Evolutionary conservation across 495 filamentous ascomycete genomes (phyloP).

Genomic region (Xylaria palmicola): DNA sequence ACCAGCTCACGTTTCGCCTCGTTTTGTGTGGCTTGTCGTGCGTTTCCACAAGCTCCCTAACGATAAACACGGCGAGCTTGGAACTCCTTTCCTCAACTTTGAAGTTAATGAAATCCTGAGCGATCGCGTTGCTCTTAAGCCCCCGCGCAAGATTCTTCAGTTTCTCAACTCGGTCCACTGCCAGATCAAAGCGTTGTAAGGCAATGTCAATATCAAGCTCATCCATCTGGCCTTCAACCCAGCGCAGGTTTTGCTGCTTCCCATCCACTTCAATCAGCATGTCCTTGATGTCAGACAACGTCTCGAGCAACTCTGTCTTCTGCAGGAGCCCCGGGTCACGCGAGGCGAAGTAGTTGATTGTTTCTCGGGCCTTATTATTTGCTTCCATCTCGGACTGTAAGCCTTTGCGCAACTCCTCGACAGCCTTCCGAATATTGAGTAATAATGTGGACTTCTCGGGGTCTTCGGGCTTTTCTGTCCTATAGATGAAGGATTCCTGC

Average conservation of each 20-base stretch:
- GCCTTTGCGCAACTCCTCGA: conserved; percentile 83
- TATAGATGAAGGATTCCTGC: conserved; percentile 88
- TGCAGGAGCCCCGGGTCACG: conserved; percentile 70
- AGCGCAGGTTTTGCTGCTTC: conserved; percentile 90
- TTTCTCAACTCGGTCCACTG: conserved; percentile 78
- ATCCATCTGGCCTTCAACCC: conserved; percentile 93
- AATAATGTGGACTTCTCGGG: conserved; percentile 77
- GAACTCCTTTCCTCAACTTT: conserved; percentile 86
- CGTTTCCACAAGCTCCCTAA: conserved; percentile 69
- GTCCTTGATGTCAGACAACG: conserved; percentile 67
- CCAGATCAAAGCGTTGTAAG: conserved; percentile 82
- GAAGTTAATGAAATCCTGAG: conserved; percentile 81
- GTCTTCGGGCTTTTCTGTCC: conserved; percentile 71
- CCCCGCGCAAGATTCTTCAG: conserved; percentile 73
- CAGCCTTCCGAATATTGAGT: conserved; percentile 83
- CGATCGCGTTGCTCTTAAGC: conserved; percentile 78
- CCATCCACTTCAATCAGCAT: conserved; percentile 94
- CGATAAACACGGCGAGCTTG: conserved; percentile 71
- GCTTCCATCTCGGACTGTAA: conserved; percentile 80
- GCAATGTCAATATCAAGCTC: conserved; percentile 96
- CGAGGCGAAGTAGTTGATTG: conserved; percentile 75
- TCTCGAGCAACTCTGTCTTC: conserved; percentile 68
- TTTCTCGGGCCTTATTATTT: conserved; percentile 72
- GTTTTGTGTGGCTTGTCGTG: conserved; percentile 72
- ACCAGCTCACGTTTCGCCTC: conserved; percentile 71